Evolutionary conservation across 805 yeast genomes (phyloP).

Genomic region (Lipomyces kockii): DNA sequence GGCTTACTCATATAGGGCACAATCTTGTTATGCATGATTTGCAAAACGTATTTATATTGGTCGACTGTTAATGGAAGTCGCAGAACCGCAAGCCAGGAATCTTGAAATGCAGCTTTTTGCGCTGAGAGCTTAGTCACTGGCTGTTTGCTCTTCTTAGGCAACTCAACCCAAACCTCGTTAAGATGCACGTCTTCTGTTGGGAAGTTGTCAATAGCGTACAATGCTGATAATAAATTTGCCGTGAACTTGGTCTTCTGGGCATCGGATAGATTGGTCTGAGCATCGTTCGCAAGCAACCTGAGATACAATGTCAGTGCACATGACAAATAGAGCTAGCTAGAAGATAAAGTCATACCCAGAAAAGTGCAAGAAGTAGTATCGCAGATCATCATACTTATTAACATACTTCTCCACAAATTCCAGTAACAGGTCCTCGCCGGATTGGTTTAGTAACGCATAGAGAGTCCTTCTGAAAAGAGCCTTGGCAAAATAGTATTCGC

Average conservation of each 20-base stretch:
- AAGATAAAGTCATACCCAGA: slow-evolving; percentile 38
- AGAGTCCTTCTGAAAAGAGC: slow-evolving; percentile 53
- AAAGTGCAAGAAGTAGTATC: slow-evolving; percentile 69
- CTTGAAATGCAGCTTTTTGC: slow-evolving; percentile 69
- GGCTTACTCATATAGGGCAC: slow-evolving; percentile 83
- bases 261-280: slow-evolving; percentile 3
- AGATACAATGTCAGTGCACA: slow-evolving; percentile 38
- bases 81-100: slow-evolving; percentile 64
- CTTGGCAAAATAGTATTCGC: slow-evolving; percentile 68
- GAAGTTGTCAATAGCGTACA: slow-evolving; percentile 32
- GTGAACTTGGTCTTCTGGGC: slow-evolving; percentile 23
- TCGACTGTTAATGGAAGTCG: slow-evolving; percentile 52
- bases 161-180: slow-evolving; percentile 25
- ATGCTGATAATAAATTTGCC: slow-evolving; percentile 34
- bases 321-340: neutral
- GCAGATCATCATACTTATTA: slow-evolving; percentile 70
- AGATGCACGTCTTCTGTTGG: slow-evolving; percentile 40
- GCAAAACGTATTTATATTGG: slow-evolving; percentile 72
- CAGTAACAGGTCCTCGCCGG: slow-evolving; percentile 49
- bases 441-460: slow-evolving; percentile 44
- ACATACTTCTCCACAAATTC: slow-evolving; percentile 65
- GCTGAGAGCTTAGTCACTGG: slow-evolving; percentile 40
- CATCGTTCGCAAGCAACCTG: slow-evolving; percentile 1
- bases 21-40: slow-evolving; percentile 78
- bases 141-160: slow-evolving; percentile 27